A percentile compares a stretch with the other conserved stretches of the same genome.
phyloP scores from a whole-genome alignment of 2,329 filamentous ascomycete genomes.

The Alternaria arbusti region DNA sequence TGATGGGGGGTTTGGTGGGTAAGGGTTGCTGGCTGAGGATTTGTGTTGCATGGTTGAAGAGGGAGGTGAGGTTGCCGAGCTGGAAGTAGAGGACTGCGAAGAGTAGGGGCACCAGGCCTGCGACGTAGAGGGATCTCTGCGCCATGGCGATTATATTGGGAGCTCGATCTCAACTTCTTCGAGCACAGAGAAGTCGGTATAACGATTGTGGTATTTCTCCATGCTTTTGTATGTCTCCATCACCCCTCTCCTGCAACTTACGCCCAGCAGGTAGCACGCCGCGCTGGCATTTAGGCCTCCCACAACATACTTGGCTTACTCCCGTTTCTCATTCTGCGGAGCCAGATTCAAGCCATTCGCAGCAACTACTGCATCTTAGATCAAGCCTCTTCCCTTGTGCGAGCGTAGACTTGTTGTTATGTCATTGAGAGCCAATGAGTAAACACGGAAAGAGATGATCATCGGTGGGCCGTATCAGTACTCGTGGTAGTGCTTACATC shows the following conservation, averaged over 20 bases:
- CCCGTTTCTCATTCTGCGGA: background rate
- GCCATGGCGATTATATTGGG: background rate
- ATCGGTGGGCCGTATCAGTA: background rate
- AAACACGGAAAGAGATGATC: background rate
- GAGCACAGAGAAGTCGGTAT: background rate
- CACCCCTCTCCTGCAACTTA: background rate
- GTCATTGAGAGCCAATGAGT: background rate
- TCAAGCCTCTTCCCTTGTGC: background rate
- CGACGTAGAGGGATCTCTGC: background rate
- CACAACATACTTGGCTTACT: background rate
- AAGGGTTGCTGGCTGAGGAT: background rate
- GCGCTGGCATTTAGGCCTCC: background rate
- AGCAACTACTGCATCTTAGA: background rate
- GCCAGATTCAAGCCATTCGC: background rate
- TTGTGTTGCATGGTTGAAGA: background rate
- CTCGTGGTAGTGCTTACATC: background rate
- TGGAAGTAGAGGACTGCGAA: background rate
- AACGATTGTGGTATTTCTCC: background rate
- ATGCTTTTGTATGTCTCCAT: background rate
- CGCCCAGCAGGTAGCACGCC: background rate
- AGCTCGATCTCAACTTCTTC: background rate
- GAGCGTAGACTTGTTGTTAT: background rate
- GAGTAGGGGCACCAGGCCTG: background rate
- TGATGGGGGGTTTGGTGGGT: conserved; percentile 19
- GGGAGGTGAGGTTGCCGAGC: background rate